Base-by-base conservation (phyloP, 495 filamentous ascomycete genomes). In the Darksidea phi region DNA sequence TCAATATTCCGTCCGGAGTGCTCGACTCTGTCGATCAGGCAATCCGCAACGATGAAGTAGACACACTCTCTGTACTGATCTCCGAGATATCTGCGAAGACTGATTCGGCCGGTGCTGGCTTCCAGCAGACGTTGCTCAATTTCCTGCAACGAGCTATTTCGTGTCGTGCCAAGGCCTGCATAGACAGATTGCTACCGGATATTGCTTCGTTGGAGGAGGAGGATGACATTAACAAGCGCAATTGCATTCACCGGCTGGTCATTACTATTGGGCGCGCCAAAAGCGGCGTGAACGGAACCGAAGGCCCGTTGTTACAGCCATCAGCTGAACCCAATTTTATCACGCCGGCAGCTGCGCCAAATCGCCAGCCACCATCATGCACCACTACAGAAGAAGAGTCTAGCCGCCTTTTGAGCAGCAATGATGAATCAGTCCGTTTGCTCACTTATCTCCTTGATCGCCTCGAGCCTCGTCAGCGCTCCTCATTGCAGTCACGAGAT, bases 191-290 rank as follows among this genome's bases (percentile, higher is more conserved):
- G 0, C 72, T 98, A 6, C 76, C 76, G 5, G 76, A 83, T 17
- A 81, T 92, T 32, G 80, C 82, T 6, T 82, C 81, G 2, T 78
- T 97, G 1, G 85, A 95, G 48, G 91, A 96, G 67, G 84, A 89
- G 1, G 87, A 93, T 67, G 94, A 97, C 73, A 88, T 97, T 63
- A 95, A 97, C 72, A 86, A 86, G 65, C 88, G 93, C 10, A 98
- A 96, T 68, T 92, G 90, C 67, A 83, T 98, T 21, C 94, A 98
- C 70, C 85, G 94, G 15, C 78, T 97, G 8, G 86, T 97, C 45
- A 95, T 97, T 61, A 84, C 88, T 10, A 92, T 96, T 66, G 93
- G 91, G 36, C 83, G 91, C 18, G 82, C 85, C 10, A 90, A 91
- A 72, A 80, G 84, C 0, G 81, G 80, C 6, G 78, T 78, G 17